Base-by-base conservation (phyloP, 148 eudicot species). In the Chenopodium suecicum region DNA sequence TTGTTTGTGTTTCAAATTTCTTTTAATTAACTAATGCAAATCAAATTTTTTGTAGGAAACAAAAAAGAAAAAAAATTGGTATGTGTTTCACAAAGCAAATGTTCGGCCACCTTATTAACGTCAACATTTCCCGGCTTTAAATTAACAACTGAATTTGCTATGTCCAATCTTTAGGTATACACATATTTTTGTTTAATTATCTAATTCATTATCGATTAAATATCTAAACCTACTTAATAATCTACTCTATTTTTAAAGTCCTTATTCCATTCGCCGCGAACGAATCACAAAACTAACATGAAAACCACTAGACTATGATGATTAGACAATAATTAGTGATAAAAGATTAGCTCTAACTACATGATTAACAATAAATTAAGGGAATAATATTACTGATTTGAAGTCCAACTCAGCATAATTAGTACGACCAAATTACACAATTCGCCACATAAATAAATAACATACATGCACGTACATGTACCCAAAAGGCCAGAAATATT, bases 281-380 rank as follows among this genome's bases (percentile, higher is more conserved):
- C 25, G 46, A 54, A 79, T 20, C 47, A 75, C 22, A 64, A 52
- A 78, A 34, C 70, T 83, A 71, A 80, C 83, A 76, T 80, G 86
- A 70, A 63, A 84, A 52, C 78, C 83, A 80, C 80, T 76, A 3
- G 27, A 70, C 79, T 29, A 74, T 48, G 77, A 84, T 84, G 76
- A 80, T 83, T 63, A 78, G 73, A 76, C 77, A 80, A 84, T 80
- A 58, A 84, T 79, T 80, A 75, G 72, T 84, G 80, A 78, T 41
- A 29, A 70, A 47, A 41, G 37, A 34, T 58, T 70, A 70, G 46
- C 80, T 69, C 9, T 63, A 34, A 41, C 19, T 25, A 78, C 20
- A 78, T 78, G 17, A 63, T 77, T 70, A 29, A 48, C 78, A 84
- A 66, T 32, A 79, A 27, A 60, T 54, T 83, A 75, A 70, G 70